phyloP scores from a whole-genome alignment of 768 basidiomycete genomes.

The Lentinula sp. region DNA sequence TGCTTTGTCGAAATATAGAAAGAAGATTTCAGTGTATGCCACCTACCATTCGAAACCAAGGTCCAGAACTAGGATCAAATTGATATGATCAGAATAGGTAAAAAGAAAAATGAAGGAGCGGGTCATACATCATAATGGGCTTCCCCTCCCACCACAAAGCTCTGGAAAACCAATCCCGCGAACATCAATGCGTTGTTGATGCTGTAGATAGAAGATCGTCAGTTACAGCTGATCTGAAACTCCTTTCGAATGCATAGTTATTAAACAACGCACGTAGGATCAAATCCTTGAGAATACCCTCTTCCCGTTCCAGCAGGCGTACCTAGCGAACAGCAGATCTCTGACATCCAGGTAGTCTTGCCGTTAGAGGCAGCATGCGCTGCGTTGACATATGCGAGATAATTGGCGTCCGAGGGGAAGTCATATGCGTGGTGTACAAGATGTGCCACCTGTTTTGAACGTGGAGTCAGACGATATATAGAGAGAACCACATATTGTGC shows the following conservation, averaged over 20 bases:
- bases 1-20: too few species aligned
- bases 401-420: constrained; percentile 33
- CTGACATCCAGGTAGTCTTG: constrained; percentile 34
- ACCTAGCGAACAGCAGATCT: constrained; percentile 30
- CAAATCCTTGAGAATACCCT: constrained; percentile 28
- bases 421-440: constrained; percentile 41
- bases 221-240: background rate
- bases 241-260: background rate
- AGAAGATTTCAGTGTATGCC: too few species aligned
- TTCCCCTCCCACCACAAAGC: constrained; percentile 27
- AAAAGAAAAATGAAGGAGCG: background rate
- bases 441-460: constrained; percentile 22
- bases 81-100: background rate
- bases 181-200: constrained; percentile 35
- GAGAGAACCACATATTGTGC: too few species aligned
- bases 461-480: too few species aligned
- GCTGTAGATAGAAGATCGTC: constrained; percentile 7
- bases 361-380: constrained; percentile 21
- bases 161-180: constrained; percentile 31
- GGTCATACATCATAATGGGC: constrained; percentile 30
- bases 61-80: constrained; percentile 28
- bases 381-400: constrained; percentile 22
- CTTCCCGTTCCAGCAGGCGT: constrained; percentile 26
- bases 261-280: constrained; percentile 23
- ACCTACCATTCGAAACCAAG: constrained; percentile 26